A percentile compares a stretch with the other conserved stretches of the same genome.
phyloP scores from a whole-genome alignment of 306 rosid genomes.

The Benincasa hispida region DNA sequence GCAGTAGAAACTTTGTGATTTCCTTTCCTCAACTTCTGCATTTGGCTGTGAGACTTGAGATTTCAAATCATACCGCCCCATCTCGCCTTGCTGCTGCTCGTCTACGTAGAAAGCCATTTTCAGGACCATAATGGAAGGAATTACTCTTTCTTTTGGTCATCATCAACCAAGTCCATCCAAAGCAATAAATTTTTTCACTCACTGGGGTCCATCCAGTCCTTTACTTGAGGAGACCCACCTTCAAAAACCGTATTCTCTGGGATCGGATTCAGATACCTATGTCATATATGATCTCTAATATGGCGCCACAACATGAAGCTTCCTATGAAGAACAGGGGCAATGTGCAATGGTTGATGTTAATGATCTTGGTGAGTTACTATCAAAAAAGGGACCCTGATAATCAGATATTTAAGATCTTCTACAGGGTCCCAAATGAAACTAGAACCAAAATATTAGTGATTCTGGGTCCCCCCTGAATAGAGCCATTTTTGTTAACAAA shows the following conservation, averaged over 20 bases:
- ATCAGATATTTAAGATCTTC: slow-evolving; percentile 4
- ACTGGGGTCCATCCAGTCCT: background rate
- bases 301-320: slow-evolving; percentile 3
- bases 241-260: background rate
- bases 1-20: background rate
- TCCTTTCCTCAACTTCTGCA: background rate
- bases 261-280: background rate
- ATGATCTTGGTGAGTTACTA: background rate
- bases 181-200: slow-evolving; percentile 8
- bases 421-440: background rate
- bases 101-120: background rate
- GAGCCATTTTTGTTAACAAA: background rate
- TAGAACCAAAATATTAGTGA: background rate
- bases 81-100: background rate
- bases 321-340: background rate
- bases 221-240: background rate
- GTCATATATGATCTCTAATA: background rate
- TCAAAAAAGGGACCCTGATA: slow-evolving; percentile 2
- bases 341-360: slow-evolving; percentile 1
- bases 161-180: background rate
- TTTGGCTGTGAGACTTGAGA: background rate
- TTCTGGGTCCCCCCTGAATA: background rate
- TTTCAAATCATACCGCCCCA: background rate
- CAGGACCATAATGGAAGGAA: background rate
- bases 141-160: background rate